Evolutionary conservation across 2,329 filamentous ascomycete species (phyloP).

Genomic region (Dryadomyces quercivorus): DNA sequence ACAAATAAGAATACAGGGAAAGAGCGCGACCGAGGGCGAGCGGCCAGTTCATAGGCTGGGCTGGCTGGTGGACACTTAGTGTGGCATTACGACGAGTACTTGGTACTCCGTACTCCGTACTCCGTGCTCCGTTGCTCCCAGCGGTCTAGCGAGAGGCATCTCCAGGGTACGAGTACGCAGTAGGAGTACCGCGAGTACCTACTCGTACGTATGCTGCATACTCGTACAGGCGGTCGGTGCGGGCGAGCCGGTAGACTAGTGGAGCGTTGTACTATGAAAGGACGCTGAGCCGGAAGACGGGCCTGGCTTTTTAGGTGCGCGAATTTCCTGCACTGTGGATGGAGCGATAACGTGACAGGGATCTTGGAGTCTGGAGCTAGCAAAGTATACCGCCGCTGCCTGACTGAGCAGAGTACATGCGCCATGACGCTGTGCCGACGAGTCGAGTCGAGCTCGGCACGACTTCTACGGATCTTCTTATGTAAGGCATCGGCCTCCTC

Average conservation of each 20-base stretch:
- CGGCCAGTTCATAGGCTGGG: slow-evolving; percentile 4
- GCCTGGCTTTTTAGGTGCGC: slow-evolving; percentile 2
- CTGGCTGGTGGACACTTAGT: slow-evolving; percentile 6
- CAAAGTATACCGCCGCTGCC: not conserved
- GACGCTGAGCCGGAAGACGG: slow-evolving; percentile 5
- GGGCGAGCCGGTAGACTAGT: slow-evolving; percentile 5
- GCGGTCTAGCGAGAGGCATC: no score
- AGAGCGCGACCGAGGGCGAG: slow-evolving; percentile 8
- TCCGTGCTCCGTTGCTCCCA: not conserved
- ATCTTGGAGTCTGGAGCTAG: slow-evolving; percentile 8
- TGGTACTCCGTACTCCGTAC: not conserved
- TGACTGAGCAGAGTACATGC: not conserved
- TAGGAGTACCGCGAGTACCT: no score
- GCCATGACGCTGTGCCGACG: not conserved
- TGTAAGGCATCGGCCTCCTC: no score
- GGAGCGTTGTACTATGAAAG: not conserved
- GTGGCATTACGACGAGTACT: slow-evolving; percentile 1
- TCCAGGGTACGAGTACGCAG: no score
- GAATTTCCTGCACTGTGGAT: slow-evolving; percentile 7
- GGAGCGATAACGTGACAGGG: slow-evolving; percentile 5
- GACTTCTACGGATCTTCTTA: no score
- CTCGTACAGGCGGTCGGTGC: not conserved
- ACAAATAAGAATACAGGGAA: slow-evolving; percentile 10
- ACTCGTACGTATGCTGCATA: no score
- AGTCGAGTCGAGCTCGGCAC: no score